Base-by-base conservation (phyloP, 2,329 filamentous ascomycete genomes). In the Talaromyces sp. region DNA sequence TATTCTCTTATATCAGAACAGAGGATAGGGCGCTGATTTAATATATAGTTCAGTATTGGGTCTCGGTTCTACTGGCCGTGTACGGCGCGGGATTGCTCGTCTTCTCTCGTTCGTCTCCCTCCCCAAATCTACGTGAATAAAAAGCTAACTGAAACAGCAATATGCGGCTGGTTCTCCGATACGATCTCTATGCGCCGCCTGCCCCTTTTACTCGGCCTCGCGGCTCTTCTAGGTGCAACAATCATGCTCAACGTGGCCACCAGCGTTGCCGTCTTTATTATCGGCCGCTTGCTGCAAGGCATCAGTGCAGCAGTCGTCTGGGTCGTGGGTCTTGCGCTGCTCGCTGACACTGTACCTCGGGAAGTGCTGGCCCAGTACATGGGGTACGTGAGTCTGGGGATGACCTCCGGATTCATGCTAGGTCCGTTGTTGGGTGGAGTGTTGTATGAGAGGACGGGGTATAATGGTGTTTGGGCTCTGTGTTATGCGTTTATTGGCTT, bases 281-380 rank as follows among this genome's bases (percentile, higher is more conserved):
- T 84, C 43, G 86, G 85, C 5, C 79, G 87, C 36, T 70, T 86
- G 0, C 73, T 88, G 0, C 86, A 89, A 70, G 87, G 87, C 1
- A 76, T 84, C 22, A 85, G 83, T 64, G 84, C 80, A 6, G 85
- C 84, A 0, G 79, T 88, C 36, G 86, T 89, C 0, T 87, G 86
- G 82, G 87, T 84, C 0, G 82, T 86, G 10, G 84, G 86, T 0
- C 74, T 88, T 11, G 84, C 86, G 1, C 78, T 89, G 66, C 79
- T 86, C 45, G 76, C 86, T 5, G 87, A 89, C 70, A 86, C 86
- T 0, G 86, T 89, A 6, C 80, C 82, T 0, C 79, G 77, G 2
- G 78, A 84, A 59, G 84, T 86, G 56, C 72, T 89, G 43, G 88
- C 87, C 2, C 87, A 87, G 72, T 84, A 84, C 1, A 84, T 89